Evolutionary conservation across 2,329 filamentous ascomycete genomes (phyloP), one percentile per base, ranked within the genome.

Genomic region (Ophiocordyceps polyrhachis-furcata): DNA sequence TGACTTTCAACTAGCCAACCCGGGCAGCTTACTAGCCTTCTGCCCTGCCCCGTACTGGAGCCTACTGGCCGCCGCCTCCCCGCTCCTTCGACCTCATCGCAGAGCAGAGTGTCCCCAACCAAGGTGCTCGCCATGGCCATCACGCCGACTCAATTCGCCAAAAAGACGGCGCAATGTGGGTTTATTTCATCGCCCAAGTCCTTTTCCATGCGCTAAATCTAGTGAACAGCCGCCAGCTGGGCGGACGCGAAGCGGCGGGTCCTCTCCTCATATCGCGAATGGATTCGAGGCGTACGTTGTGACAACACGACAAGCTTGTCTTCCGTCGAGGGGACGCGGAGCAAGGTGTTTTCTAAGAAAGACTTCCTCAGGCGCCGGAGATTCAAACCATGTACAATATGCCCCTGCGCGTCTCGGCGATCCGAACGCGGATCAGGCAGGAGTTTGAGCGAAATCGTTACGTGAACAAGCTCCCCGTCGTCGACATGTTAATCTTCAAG

Each of bases 321-420:
- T 25, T 28, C 13, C 20, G 5, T 23, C 40, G 20, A 14, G 23
- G 2, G 5, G 15, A 15, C n/a, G 21, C 7, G 13, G 20, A 25
- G 6, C 21, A 14, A 12, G 19, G 5, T 40, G 15, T 21, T 20
- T 20, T 9, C 13, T 15, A 32, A 14, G 3, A 19, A 23, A 3
- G 6, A 6, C 3, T 3, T 2, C 4, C 19, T 15, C 61, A 98
- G 91, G 87, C 87, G 38, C 89, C 91, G 49, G 88, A 96, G 63
- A 89, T 98, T 59, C 91, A 96, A 65, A 83, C 79, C 49, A 94
- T 96, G 86, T 98, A 98, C 76, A 83, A 83, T 50, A 71, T 98
- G 58, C 85, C 84, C 61, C 76, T 93, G 59, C 87, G 89, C 44
- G 79, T 95, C 44, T 83, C 89, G 38, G 73, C 76, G 50, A 80